Evolutionary conservation across 768 basidiomycete species (phyloP).

Genomic region (Rhodotorula diobovata): DNA sequence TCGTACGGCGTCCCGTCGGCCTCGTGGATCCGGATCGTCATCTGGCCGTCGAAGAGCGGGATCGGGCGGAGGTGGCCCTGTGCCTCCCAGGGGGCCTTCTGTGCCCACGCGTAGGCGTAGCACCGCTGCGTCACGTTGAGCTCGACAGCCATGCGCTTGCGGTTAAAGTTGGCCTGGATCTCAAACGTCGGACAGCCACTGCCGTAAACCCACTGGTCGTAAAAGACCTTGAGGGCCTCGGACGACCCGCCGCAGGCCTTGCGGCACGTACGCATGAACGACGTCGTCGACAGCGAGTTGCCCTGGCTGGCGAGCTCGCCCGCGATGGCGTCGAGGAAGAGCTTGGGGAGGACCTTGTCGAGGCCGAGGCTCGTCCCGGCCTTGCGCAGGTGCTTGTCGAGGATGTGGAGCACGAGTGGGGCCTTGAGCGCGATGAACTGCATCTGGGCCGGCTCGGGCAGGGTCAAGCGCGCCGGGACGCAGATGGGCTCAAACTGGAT

Average conservation of each 20-base stretch:
- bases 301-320: constrained; percentile 63
- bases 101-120: constrained; percentile 55
- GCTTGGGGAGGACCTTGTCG: constrained; percentile 86
- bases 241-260: constrained; percentile 74
- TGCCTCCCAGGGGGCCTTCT: constrained; percentile 40
- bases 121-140: constrained; percentile 86
- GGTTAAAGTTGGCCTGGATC: constrained; percentile 85
- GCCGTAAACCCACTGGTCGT: constrained; percentile 99
- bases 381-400: constrained; percentile 88
- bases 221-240: constrained; percentile 73
- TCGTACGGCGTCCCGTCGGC: constrained; percentile 99
- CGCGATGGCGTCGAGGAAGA: constrained; percentile 87
- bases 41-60: constrained; percentile 90
- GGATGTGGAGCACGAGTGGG: constrained; percentile 90
- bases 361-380: constrained; percentile 91
- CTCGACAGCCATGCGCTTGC: constrained; percentile 98
- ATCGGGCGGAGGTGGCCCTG: constrained; percentile 55
- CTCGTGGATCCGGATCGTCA: constrained; percentile 98
- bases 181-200: constrained; percentile 90
- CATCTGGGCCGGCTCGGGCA: constrained; percentile 76
- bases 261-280: constrained; percentile 83
- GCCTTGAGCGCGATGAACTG: constrained; percentile 93
- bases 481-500: constrained; percentile 91
- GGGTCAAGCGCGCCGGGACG: constrained; percentile 68
- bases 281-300: constrained; percentile 79